Evolutionary conservation across 1,139 yeast genomes (phyloP).

Genomic region (Candida dubliniensis): DNA sequence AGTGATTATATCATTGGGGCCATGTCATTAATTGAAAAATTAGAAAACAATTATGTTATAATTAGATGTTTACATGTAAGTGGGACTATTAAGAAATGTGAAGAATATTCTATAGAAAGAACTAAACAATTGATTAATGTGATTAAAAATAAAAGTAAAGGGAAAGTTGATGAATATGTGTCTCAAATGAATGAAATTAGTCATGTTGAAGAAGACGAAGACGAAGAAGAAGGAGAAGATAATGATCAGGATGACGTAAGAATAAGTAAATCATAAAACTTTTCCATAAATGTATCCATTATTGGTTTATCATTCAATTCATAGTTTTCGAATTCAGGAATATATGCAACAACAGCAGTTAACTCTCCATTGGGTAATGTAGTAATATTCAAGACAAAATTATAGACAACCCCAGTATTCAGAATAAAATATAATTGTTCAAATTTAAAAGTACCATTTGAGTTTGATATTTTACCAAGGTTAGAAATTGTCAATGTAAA

Average conservation of each 20-base stretch:
- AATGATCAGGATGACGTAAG: neutral
- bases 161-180: constrained; percentile 3
- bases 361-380: constrained; percentile 20
- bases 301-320: constrained; percentile 10
- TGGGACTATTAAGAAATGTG: constrained; percentile 88
- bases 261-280: constrained; percentile 5
- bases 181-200: constrained; percentile 1
- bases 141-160: constrained; percentile 12
- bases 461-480: constrained; percentile 19
- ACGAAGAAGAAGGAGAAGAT: constrained; percentile 2
- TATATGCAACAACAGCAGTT: constrained; percentile 20
- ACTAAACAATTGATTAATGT: constrained; percentile 35
- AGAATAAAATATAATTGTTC: constrained; percentile 22
- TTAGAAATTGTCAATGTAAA: constrained; percentile 23
- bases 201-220: constrained; percentile 8
- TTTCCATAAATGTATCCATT: constrained; percentile 11
- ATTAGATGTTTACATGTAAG: constrained; percentile 69
- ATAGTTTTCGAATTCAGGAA: constrained; percentile 19
- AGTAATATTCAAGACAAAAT: constrained; percentile 22
- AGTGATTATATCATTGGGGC: constrained; percentile 68
- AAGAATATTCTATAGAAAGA: constrained; percentile 57
- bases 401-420: constrained; percentile 22
- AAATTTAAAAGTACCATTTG: constrained; percentile 14
- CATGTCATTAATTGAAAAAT: constrained; percentile 55
- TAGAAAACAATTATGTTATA: constrained; percentile 56